A percentile compares a stretch with the other conserved stretches of the same genome.
These are phyloP conservation scores for Cercospora zeae-maydis DNA, from an alignment of 2,329 filamentous ascomycete genomes.

Conservation along the genomic window DNA sequence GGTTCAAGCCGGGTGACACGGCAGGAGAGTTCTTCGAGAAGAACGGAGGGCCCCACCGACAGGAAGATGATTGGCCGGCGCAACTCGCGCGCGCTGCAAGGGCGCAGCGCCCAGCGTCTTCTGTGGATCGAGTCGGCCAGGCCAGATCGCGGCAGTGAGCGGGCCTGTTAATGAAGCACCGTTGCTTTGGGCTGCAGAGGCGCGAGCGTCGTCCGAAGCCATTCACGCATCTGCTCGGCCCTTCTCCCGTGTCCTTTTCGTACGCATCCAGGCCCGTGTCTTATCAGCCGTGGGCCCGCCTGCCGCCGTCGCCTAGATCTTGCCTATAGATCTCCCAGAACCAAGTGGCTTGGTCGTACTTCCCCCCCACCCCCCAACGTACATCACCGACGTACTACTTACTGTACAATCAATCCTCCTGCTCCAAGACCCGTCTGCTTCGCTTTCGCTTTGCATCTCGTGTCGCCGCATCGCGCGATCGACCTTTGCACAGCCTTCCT, in stretches of 20 bases:
- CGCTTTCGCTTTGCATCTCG: background rate
- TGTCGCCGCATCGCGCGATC: background rate
- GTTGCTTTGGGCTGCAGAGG: background rate
- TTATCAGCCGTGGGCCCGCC: background rate
- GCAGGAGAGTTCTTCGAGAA: conserved; percentile 3
- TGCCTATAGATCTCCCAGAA: background rate
- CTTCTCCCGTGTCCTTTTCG: background rate
- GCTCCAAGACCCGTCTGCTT: background rate
- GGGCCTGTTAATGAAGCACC: background rate
- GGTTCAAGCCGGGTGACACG: conserved; percentile 1
- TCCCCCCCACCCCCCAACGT: background rate
- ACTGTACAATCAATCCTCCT: background rate
- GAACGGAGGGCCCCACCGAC: background rate
- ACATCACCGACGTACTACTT: background rate
- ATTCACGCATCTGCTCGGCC: background rate
- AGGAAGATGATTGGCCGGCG: background rate
- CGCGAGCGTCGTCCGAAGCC: background rate
- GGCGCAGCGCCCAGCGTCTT: background rate
- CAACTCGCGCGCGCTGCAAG: background rate
- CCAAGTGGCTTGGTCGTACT: background rate
- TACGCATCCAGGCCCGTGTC: background rate
- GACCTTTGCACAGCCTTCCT: background rate
- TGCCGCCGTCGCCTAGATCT: conserved; percentile 1
- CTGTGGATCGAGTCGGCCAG: background rate
- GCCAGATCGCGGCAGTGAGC: background rate